Base-by-base conservation (phyloP, 192 early-diverging fungal species). In the Gryganskiella cystojenkinii region DNA sequence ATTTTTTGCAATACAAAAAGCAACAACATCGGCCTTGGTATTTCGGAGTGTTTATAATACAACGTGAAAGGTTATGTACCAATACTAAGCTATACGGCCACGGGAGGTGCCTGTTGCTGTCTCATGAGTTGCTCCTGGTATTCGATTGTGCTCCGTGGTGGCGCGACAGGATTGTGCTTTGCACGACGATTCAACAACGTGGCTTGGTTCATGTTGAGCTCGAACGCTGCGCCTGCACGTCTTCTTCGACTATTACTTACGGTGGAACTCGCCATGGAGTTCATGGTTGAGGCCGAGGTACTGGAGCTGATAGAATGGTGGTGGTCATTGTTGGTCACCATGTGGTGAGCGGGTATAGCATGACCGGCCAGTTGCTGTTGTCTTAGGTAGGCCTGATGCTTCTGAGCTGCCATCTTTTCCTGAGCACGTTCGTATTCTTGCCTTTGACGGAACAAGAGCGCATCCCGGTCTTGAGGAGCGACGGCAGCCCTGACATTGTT, bases 121-220 rank as follows among this genome's bases (percentile, higher is more conserved):
- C 54, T 47, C 55, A 50, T 35, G 22, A 67, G 6, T 28, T 58
- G 40, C 5, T 67, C 64, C 30, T 46, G 35, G 9, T n/a, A 28
- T 19, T 66, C 52, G 17, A 56, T 13, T 9, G 52, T 44, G 14
- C 24, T 52, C 0, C 24, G 28, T 24, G 45, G 49, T 19, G 63
- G 42, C 11, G 50, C 37, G 13, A 13, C 7, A 5, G 13, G 40
- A 0, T 53, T 31, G 27, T 76, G 51, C 58, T 80, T 83, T 20
- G 67, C 66, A 14, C 81, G 53, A 53, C 81, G 73, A 30, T 72
- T 73, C 34, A 83, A 37, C 6, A 83, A 55, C 10, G 81, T 83
- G 10, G 81, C 81, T 14, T 70, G 67, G 43, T 75, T 66, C 19
- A 83, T 62, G 34, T 76, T 80, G 37, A 83, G 31, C 30, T 80